Evolutionary conservation across 2,329 filamentous ascomycete species (phyloP), one percentile per base, ranked within the genome.

Genomic region (Aureobasidium vineae): DNA sequence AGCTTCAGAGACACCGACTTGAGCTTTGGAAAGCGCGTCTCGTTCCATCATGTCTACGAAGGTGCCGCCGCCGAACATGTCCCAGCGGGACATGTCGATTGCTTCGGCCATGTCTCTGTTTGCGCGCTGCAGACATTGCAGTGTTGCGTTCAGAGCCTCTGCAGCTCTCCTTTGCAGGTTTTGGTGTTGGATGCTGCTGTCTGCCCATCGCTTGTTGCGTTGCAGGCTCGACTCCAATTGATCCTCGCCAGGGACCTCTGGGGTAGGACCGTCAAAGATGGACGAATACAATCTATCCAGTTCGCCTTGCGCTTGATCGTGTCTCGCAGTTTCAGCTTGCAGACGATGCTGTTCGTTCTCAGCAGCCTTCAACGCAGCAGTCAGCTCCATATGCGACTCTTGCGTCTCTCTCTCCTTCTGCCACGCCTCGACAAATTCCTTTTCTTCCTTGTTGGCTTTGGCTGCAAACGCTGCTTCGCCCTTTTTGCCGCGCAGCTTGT

Each of bases 161-260:
- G 79, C 68, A 0, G 80, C 82, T 52, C 81, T 77, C 43, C 81
- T 77, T 3, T 72, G 70, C 67, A 85, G 81, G 1, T 73, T 75
- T 66, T 80, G 78, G 19, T 77, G 70, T 50, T 72, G 70, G 16
- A 19, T 16, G n/a, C 21, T 4, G 8, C 31, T 21, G 26, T 66
- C 52, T n/a, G 45, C 41, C 33, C 41, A 56, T 5, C 73, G 68
- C 26, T 64, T 64, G 49, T 64, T 53, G 15, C 54, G 43, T 6
- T 45, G 23, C 19, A 64, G 23, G 45, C 61, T 64, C 3, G 47
- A 33, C 71, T 86, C 83, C 61, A 75, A 74, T 33, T 74, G 71
- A 66, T 86, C 84, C 70, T 86, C 84, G n/a, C 81, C 81, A 0
- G 83, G 82, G 31, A 84, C 82, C 0, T 78, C 80, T 0, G 82